These are phyloP conservation scores for Penicillium argentinense DNA, from an alignment of 495 filamentous ascomycete genomes.

Conservation along the genomic window DNA sequence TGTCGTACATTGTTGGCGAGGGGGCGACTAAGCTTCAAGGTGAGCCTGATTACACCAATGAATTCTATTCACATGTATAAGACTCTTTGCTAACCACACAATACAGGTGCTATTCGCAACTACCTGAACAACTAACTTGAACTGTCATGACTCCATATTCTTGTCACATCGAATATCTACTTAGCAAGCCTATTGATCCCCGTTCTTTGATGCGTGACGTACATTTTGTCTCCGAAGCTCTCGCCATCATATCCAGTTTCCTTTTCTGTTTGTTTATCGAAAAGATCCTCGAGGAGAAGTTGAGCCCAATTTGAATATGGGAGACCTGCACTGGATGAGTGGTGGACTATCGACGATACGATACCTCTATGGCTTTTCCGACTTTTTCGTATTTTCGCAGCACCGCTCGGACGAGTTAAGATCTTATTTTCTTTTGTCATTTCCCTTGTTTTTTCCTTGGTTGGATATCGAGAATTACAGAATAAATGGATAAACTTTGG, in stretches of 20 bases:
- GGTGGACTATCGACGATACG: constrained; percentile 9
- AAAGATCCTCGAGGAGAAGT: constrained; percentile 4
- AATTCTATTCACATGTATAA: no score
- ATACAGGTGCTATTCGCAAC: constrained; percentile 67
- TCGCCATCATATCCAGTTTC: constrained; percentile 7
- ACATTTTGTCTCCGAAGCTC: constrained; percentile 14
- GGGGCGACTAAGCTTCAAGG: constrained; percentile 82
- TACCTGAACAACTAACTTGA: constrained; percentile 79
- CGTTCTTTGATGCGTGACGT: constrained; percentile 21
- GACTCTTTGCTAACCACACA: constrained; percentile 11
- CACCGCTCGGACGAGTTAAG: constrained; percentile 13
- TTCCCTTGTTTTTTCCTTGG: constrained; percentile 14
- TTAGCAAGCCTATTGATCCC: constrained; percentile 28
- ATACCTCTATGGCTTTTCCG: constrained; percentile 1
- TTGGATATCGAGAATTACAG: constrained; percentile 20
- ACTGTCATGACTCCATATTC: constrained; percentile 11
- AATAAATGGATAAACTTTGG: constrained; percentile 13
- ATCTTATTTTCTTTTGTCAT: constrained; percentile 5
- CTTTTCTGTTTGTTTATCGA: constrained; percentile 1
- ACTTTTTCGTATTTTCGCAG: constrained; percentile 8
- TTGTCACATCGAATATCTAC: constrained; percentile 22
- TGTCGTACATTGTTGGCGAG: constrained; percentile 78
- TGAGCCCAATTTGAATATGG: constrained; percentile 7
- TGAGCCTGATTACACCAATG: constrained; percentile 27
- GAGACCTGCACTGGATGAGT: constrained; percentile 7